These are phyloP conservation scores for Colletotrichum theobromicola DNA, from an alignment of 2,329 filamentous ascomycete species.

Conservation along the genomic window DNA sequence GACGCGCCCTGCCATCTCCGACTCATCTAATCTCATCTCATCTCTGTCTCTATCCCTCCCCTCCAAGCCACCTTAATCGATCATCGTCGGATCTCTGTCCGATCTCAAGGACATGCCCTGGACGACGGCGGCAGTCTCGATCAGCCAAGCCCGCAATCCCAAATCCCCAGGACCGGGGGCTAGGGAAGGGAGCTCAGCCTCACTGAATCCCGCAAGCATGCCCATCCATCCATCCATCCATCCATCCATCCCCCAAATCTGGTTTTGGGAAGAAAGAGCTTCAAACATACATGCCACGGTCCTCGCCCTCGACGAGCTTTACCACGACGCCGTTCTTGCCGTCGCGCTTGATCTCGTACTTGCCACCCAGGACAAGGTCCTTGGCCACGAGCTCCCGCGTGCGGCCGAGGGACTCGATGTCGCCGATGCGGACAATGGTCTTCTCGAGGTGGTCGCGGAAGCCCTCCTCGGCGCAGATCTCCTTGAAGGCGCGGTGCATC, in stretches of 20 bases:
- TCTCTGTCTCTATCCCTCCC: neutral
- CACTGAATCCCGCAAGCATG: neutral
- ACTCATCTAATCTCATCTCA: neutral
- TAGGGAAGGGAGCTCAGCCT: neutral
- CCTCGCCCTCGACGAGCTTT: conserved; percentile 47
- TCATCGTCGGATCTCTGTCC: neutral
- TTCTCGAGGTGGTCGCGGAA: conserved; percentile 59
- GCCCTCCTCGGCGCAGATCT: conserved; percentile 72
- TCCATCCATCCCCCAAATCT: neutral
- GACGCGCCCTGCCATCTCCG: neutral
- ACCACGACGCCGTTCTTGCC: conserved; percentile 45
- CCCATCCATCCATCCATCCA: neutral
- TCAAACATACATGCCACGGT: conserved; percentile 23
- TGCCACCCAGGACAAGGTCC: conserved; percentile 84
- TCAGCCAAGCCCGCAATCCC: neutral
- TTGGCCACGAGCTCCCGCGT: conserved; percentile 97
- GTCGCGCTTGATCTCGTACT: conserved; percentile 68
- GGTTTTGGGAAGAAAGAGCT: neutral
- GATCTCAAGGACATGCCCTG: neutral
- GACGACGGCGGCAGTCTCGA: neutral
- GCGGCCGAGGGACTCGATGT: conserved; percentile 89
- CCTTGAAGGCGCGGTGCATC: conserved; percentile 90
- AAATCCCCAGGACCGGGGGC: neutral
- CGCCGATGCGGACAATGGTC: conserved; percentile 73
- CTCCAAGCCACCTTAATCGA: neutral